Evolutionary conservation across 2,329 filamentous ascomycete species (phyloP).

Genomic region (Arthrobotrys conoides): DNA sequence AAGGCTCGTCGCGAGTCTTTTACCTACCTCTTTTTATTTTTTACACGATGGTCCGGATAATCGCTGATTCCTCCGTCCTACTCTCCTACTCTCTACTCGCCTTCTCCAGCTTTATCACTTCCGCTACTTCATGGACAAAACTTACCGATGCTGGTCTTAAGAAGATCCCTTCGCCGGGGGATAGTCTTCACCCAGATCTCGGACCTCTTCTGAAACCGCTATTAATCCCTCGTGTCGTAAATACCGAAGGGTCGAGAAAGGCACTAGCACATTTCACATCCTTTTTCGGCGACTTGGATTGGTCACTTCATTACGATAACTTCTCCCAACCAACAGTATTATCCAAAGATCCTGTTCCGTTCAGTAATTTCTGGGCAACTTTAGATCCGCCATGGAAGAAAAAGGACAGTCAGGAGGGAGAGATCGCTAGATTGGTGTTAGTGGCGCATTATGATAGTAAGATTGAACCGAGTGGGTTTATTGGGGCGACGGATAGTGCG

Average conservation of each 20-base stretch:
- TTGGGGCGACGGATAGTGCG: slow-evolving; percentile 93
- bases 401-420: slow-evolving; percentile 71
- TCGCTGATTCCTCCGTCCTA: slow-evolving; percentile 44
- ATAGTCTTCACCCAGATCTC: slow-evolving; percentile 79
- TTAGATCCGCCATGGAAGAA: slow-evolving; percentile 86
- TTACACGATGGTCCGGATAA: slow-evolving; percentile 48
- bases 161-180: slow-evolving; percentile 78
- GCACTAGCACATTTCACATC: slow-evolving; percentile 85
- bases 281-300: slow-evolving; percentile 84
- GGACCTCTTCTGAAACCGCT: slow-evolving; percentile 87
- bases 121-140: slow-evolving; percentile 43
- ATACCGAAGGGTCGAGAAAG: slow-evolving; percentile 79
- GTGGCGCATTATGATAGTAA: slow-evolving; percentile 96
- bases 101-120: slow-evolving; percentile 49
- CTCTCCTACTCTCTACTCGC: slow-evolving; percentile 47
- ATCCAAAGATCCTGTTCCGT: slow-evolving; percentile 81
- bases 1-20: background rate
- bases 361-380: slow-evolving; percentile 86
- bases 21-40: background rate
- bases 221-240: slow-evolving; percentile 87
- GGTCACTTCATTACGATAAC: slow-evolving; percentile 88
- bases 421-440: slow-evolving; percentile 84
- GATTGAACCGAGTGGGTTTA: slow-evolving; percentile 83
- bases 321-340: slow-evolving; percentile 86
- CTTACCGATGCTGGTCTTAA: slow-evolving; percentile 83